Evolutionary conservation across 2,329 filamentous ascomycete genomes (phyloP).

Genomic region (Tolypocladium capitatum): DNA sequence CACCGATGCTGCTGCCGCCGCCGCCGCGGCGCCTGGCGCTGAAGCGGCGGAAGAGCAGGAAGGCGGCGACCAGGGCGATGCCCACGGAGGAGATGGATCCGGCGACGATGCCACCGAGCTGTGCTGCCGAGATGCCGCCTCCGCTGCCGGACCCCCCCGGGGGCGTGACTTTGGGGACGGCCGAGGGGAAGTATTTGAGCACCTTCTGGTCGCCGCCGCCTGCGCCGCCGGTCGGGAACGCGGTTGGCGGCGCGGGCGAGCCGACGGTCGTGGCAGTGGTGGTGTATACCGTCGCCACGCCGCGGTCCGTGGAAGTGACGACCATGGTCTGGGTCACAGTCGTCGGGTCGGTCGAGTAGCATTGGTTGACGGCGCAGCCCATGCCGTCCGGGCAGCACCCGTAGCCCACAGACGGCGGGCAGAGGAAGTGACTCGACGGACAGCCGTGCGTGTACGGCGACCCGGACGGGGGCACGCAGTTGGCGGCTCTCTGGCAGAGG

Average conservation of each 20-base stretch:
- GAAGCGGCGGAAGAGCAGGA: constrained; percentile 36
- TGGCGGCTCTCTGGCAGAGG: constrained; percentile 23
- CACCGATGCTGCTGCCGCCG: neutral
- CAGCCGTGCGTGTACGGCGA: constrained; percentile 27
- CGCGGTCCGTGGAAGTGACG: constrained; percentile 30
- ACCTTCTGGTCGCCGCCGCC: constrained; percentile 16
- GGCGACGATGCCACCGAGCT: constrained; percentile 40
- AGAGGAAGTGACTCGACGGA: constrained; percentile 30
- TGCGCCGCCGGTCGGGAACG: constrained; percentile 12
- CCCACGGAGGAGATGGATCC: constrained; percentile 35
- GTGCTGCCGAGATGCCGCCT: constrained; percentile 22
- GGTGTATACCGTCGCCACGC: constrained; percentile 24
- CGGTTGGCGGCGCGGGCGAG: constrained; percentile 23
- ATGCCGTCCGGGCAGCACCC: constrained; percentile 40
- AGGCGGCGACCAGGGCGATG: constrained; percentile 31
- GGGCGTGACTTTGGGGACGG: constrained; percentile 22
- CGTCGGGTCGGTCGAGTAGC: constrained; percentile 32
- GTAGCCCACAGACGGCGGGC: constrained; percentile 34
- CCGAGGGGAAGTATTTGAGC: constrained; percentile 30
- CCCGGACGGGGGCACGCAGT: constrained; percentile 32
- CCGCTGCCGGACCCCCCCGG: constrained; percentile 10
- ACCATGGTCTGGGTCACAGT: constrained; percentile 31
- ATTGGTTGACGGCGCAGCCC: constrained; percentile 33
- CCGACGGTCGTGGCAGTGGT: constrained; percentile 24
- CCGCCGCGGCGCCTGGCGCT: constrained; percentile 14